Base-by-base conservation (phyloP, 179 eudicot genomes). In the Corrigiola litoralis region DNA sequence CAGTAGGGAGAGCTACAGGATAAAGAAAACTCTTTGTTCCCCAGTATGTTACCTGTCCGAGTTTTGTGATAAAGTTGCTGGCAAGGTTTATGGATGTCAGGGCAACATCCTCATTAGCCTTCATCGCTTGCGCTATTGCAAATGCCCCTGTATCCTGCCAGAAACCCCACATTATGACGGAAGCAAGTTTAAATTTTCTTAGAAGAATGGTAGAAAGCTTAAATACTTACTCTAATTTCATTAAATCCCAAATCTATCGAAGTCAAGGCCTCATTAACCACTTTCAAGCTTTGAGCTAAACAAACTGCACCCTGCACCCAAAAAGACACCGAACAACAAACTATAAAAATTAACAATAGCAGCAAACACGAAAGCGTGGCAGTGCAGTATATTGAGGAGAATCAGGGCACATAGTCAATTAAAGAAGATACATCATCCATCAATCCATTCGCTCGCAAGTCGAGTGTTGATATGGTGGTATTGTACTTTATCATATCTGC, bases 121-220 rank as follows among this genome's bases (percentile, higher is more conserved):
- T 90, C 36, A 90, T 84, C 59, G 97, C 97, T 81, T 83, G 92
- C 69, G 97, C 87, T 68, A 90, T 85, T 24, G 97, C 87, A 67
- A 86, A 90, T 17, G 97, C 97, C 49, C 95, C 97, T 42, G 70
- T 73, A 72, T 90, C 97, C 97, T 90, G 83, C 36, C 44, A 57
- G n/a, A 64, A 57, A 59, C 66, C 7, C 42, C 55, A 21, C 1
- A 20, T 60, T 64, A 32, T 17, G 21, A 36, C 6, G 36, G 37
- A 33, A 56, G 1, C 9, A 51, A 36, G 14, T 13, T 29, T 21
- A 6, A 1, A 4, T 32, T 32, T 14, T 36, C 8, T 4, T 3
- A n/a, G 17, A 57, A 16, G 2, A 46, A 14, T 4, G 5, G 6
- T 11, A 6, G 47, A 16, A 33, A 65, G 61, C 31, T 7, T 2